Evolutionary conservation across 2,329 filamentous ascomycete genomes (phyloP), one percentile per base, ranked within the genome.

Genomic region (Sporothrix curviconia): DNA sequence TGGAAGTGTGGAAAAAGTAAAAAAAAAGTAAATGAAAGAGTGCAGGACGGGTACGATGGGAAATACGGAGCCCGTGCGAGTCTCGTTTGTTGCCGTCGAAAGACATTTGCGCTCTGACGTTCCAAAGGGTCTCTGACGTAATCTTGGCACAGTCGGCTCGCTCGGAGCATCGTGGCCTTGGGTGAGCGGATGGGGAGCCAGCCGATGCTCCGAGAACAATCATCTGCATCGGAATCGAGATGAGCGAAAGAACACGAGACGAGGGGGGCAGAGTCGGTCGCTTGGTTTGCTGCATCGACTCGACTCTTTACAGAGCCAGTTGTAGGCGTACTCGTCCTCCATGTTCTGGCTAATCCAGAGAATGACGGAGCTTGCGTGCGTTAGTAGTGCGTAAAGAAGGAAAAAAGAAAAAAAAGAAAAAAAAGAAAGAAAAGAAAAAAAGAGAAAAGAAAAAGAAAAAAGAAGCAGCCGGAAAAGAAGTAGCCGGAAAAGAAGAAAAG

Each of bases 271-370:
- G 2, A 12, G 49, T 19, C 46, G 14, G 25, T 22, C 8, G 24
- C n/a, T 9, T n/a, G n/a, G n/a, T n/a, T n/a, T n/a, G n/a, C n/a
- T n/a, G n/a, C n/a, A n/a, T n/a, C n/a, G n/a, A n/a, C n/a, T n/a
- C n/a, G n/a, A n/a, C 55, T 4, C 17, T 57, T 72, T 69, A 85
- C 61, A 87, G 74, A 59, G 83, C 78, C 63, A 87, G 69, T 85
- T 86, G 70, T 87, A 87, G 47, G 82, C 79, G 65, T 86, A 87
- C 70, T 87, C 84, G 66, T 86, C 84, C 74, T 87, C 84, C 81
- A 87, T 86, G 66, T 87, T 87, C 76, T 87, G 84, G 71, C 80
- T 84, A 56, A 87, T 71, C 84, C 84, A 87, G 42, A 87, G 76
- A 60, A 86, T 79, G 49, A 85, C 82, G 22, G 80, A 80, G 71